Evolutionary conservation across 164 flowering plant genomes (phyloP), one percentile per base, ranked within the genome.

Genomic region (Sedum album): DNA sequence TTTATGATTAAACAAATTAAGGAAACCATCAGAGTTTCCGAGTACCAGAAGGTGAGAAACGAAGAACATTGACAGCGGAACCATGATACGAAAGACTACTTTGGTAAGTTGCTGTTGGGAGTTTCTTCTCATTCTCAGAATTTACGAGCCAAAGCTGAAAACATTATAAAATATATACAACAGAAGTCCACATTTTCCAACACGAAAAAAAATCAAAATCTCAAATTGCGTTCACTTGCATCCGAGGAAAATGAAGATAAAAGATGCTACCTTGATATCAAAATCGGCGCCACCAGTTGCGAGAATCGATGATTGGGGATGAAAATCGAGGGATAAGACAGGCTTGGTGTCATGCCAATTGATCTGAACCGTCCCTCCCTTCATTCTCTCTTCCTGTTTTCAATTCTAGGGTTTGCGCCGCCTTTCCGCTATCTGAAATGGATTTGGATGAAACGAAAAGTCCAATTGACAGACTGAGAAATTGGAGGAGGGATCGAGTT

Each of bases 241-340:
- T 3, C 3, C 38, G 38, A 53, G 60, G 26, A 18, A 31, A 60
- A 44, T 28, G 31, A 5, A 18, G 26, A 57, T 30, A 33, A 18
- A 36, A 35, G 35, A 51, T 6, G 23, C 2, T 23, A 91, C 98
- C 95, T 94, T 94, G 84, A 94, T 88, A 68, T 94, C 98, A 68
- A 60, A 82, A 72, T 94, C 98, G 68, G 98, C 95, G 57, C 97
- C 98, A 70, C 86, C 98, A 65, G 98, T 94, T 44, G 96, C 97
- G 53, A 94, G 93, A 23, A 85, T 60, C 1, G 88, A 86, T 26
- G 97, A 85, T 60, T 71, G 62, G 5, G 96, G 89, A 71, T 94
- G 96, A 65, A 94, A 91, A 78, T 94, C 97, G 65, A 91, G 90
- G 85, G 93, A 76, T 65, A 94, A 80, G 30, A 94, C 93, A 1